These are phyloP conservation scores for Saccharomycopsis hybrid DNA, from an alignment of 1,139 yeast species.

Conservation along the genomic window DNA sequence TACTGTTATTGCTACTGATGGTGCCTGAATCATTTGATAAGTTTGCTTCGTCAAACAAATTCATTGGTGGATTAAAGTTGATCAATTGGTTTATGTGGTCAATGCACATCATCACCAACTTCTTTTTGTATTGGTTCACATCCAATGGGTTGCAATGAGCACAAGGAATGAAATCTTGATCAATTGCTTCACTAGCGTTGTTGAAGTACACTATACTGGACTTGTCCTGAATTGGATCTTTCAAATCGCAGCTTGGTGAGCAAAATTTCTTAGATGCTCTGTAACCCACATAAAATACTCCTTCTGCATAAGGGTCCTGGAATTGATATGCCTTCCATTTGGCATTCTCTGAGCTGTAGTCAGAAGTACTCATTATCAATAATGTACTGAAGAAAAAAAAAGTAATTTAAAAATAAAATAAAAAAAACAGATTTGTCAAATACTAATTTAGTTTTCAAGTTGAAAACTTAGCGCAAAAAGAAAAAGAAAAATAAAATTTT, in stretches of 20 bases:
- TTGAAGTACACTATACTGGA: slow-evolving; percentile 40
- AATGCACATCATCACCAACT: slow-evolving; percentile 53
- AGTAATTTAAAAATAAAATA: no score
- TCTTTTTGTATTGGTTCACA: slow-evolving; percentile 36
- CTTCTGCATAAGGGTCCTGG: slow-evolving; percentile 61
- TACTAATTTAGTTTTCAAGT: no score
- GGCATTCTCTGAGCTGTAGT: slow-evolving; percentile 39
- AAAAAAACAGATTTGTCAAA: no score
- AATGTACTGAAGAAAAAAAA: not conserved
- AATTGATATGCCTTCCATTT: slow-evolving; percentile 65
- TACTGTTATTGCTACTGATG: slow-evolving; percentile 24
- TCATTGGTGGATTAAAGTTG: slow-evolving; percentile 48
- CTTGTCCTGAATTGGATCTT: slow-evolving; percentile 33
- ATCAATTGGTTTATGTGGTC: slow-evolving; percentile 48
- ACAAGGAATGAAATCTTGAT: slow-evolving; percentile 46
- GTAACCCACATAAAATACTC: slow-evolving; percentile 48
- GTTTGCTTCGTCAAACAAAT: slow-evolving; percentile 38
- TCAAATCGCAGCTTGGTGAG: slow-evolving; percentile 59
- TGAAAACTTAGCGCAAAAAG: no score
- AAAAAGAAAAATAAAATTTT: no score
- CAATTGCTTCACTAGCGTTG: slow-evolving; percentile 37
- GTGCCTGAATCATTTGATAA: slow-evolving; percentile 6
- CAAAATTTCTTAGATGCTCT: slow-evolving; percentile 40
- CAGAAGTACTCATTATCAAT: not conserved
- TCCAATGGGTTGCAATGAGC: slow-evolving; percentile 40